phyloP scores from a whole-genome alignment of 1,284 basidiomycete genomes.

The Rhodotorula sp. region DNA sequence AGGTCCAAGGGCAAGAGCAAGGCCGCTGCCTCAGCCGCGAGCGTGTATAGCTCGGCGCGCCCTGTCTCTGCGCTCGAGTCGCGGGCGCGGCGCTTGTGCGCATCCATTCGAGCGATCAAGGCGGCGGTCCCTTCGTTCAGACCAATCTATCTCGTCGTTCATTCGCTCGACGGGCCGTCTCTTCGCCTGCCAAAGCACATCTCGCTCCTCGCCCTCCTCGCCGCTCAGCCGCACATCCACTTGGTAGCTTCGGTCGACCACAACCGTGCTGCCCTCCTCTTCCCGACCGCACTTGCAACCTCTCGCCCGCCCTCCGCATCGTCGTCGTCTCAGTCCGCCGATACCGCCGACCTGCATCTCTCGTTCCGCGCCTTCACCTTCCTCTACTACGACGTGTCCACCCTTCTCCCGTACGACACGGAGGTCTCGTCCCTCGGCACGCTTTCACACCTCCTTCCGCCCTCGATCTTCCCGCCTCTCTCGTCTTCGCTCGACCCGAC shows the following conservation, averaged over 20 bases:
- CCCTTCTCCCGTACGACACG: constrained; percentile 73
- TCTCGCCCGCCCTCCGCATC: constrained; percentile 36
- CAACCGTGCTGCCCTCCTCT: constrained; percentile 74
- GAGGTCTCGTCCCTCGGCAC: constrained; percentile 54
- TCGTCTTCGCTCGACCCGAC: constrained; percentile 47
- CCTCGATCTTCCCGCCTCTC: constrained; percentile 55
- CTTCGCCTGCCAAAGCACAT: constrained; percentile 66
- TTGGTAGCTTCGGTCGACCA: constrained; percentile 81
- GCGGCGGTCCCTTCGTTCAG: constrained; percentile 1
- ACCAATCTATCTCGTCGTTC: constrained; percentile 73
- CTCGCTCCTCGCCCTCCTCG: constrained; percentile 67
- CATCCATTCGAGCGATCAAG: constrained; percentile 9
- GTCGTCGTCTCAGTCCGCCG: constrained; percentile 42
- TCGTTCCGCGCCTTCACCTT: constrained; percentile 68
- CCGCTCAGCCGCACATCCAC: constrained; percentile 70
- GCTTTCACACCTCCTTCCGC: constrained; percentile 41
- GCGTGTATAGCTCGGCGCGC: constrained; percentile 5
- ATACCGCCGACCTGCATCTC: constrained; percentile 61
- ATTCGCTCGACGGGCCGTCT: constrained; percentile 78
- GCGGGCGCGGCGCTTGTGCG: constrained; percentile 36
- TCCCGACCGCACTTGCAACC: constrained; percentile 52
- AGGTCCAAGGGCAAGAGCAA: constrained; percentile 5
- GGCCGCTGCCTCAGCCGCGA: constrained; percentile 41
- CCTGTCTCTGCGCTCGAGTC: constrained; percentile 41
- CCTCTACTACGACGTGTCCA: constrained; percentile 85